phyloP scores from a whole-genome alignment of 495 filamentous ascomycete genomes.

The Opeltia flavorubescens region DNA sequence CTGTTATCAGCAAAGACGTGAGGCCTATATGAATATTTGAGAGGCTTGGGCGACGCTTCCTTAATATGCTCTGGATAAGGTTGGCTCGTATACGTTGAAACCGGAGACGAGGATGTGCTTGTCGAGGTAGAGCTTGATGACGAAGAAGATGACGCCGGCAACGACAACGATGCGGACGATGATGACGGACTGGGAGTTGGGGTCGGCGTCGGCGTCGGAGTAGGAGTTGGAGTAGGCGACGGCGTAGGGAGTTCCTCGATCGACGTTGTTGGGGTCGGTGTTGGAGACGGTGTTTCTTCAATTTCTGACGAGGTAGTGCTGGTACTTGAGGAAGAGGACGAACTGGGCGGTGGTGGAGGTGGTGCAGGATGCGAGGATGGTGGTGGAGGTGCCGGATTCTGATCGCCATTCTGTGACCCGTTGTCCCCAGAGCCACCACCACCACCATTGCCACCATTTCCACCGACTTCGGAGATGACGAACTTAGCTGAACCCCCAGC shows the following conservation, averaged over 20 bases:
- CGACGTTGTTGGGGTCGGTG: conserved; percentile 12
- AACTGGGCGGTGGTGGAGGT: conserved; percentile 12
- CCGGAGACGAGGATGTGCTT: not conserved
- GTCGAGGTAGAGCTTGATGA: not conserved
- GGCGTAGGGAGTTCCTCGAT: conserved; percentile 8
- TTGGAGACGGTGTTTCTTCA: conserved; percentile 9
- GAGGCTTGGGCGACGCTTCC: not conserved
- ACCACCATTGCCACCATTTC: conserved; percentile 14
- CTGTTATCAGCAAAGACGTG: conserved; percentile 23
- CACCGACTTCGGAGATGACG: conserved; percentile 41
- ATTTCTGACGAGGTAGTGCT: conserved; percentile 8
- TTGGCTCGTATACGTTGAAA: not conserved
- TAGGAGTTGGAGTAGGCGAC: conserved; percentile 15
- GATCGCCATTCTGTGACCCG: not conserved
- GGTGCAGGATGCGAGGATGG: conserved; percentile 14
- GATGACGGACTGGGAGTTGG: conserved; percentile 16
- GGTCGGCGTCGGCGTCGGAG: conserved; percentile 12
- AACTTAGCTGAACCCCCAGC: conserved; percentile 53
- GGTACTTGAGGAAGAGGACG: conserved; percentile 6
- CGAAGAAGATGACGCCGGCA: not conserved
- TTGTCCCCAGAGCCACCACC: not conserved
- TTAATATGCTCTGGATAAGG: not conserved
- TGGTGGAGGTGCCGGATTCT: conserved; percentile 2
- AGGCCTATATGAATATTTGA: conserved; percentile 19
- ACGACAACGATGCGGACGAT: not conserved